Evolutionary conservation across 2,329 filamentous ascomycete species (phyloP), one percentile per base, ranked within the genome.

Genomic region (Geosmithia flava): DNA sequence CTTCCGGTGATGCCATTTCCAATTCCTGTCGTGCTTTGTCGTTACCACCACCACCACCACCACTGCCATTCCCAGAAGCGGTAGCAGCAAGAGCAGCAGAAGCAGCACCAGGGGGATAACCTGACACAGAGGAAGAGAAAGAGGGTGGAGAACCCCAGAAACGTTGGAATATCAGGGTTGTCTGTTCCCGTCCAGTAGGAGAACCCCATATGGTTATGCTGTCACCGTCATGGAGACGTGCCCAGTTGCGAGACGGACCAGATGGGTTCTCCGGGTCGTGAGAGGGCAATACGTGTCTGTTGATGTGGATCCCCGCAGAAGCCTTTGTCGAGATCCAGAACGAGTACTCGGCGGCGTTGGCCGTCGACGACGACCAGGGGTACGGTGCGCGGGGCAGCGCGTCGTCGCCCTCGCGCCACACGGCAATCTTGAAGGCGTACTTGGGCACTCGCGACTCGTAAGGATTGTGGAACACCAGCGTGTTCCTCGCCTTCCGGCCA

Each of bases 321-420:
- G 87, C 84, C 56, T 89, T 88, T 3, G 88, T 94, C 1, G 84
- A 83, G 46, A 96, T 81, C 59, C 80, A 83, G 52, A 89, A 84
- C 3, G 78, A 74, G 55, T 82, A 82, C 2, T 82, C 69, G 13
- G 78, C 74, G 2, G 72, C 63, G 49, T 72, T 62, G 4, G 54
- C 53, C 20, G 30, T 33, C 16, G 64, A 56, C 45, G 68, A 52
- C 23, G 57, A 51, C 67, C 69, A 65, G 45, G 68, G 60, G 49
- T 64, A 68, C 72, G 81, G 69, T 47, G 20, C 76, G 72, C 45
- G 70, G 72, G 45, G 69, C 69, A 7, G 75, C 71, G 49, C 33
- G 6, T 87, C 83, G 50, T 83, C 82, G 11, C 77, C 78, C 1
- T 81, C 75, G 48, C 78, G 81, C 74, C 84, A 88, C 29, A 93